Conservation (phyloP, 208 protist species). For the Crithidia bombi region DNA sequence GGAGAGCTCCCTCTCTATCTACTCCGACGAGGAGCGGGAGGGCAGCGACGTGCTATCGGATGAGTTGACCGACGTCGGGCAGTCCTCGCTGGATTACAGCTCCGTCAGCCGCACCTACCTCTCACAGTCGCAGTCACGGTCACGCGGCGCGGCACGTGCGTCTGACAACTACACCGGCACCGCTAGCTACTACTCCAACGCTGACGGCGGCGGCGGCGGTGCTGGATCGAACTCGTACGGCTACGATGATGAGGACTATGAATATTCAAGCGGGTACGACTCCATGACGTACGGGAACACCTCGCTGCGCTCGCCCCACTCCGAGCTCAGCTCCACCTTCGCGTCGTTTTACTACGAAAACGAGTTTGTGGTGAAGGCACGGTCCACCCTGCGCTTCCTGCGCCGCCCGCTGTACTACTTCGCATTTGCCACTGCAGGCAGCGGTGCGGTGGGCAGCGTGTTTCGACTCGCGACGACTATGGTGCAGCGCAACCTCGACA, state of each 20-base stretch:
- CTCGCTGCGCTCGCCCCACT: constrained; percentile 63
- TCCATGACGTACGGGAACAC: constrained; percentile 54
- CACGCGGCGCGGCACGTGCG: not conserved
- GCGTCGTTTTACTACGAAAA: constrained; percentile 82
- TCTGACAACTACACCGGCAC: constrained; percentile 31
- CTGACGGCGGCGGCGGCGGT: constrained; percentile 11
- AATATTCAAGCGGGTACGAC: constrained; percentile 39
- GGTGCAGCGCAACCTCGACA: constrained; percentile 12
- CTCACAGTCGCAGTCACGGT: constrained; percentile 21
- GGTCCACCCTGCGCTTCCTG: constrained; percentile 48
- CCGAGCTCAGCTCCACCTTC: constrained; percentile 83
- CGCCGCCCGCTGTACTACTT: constrained; percentile 72
- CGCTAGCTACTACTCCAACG: constrained; percentile 36
- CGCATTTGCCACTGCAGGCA: constrained; percentile 54
- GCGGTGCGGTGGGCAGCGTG: constrained; percentile 42
- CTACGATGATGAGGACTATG: constrained; percentile 42
- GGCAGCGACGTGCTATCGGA: constrained; percentile 23
- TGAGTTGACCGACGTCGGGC: constrained; percentile 16
- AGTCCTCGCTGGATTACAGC: constrained; percentile 36
- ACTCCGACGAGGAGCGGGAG: constrained; percentile 42
- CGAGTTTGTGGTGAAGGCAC: constrained; percentile 37
- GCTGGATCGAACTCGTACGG: constrained; percentile 27
- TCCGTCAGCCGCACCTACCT: constrained; percentile 37
- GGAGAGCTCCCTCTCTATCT: constrained; percentile 39
- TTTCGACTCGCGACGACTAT: constrained; percentile 35